A percentile compares a stretch with the other conserved stretches of the same genome.
Conservation (phyloP, 1,284 basidiomycete species). For the Rhodotorula sp. region DNA sequence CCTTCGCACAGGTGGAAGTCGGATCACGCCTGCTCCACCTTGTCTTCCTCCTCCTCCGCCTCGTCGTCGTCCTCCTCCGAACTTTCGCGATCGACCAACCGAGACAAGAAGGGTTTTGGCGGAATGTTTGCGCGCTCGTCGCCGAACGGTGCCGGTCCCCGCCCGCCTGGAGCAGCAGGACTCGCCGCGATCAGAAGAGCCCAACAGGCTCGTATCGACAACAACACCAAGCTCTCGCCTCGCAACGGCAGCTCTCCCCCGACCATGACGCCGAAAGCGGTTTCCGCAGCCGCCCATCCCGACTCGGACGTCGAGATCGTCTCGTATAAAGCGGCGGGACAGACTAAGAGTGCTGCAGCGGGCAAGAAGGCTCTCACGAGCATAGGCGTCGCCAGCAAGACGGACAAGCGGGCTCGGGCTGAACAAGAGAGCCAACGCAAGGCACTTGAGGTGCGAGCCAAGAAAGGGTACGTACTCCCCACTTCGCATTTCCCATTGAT, state of each 20-base stretch:
- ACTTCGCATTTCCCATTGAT: neutral
- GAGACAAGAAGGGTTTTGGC: conserved; percentile 6
- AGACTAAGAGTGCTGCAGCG: neutral
- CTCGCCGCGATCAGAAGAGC: conserved; percentile 31
- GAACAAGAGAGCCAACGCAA: conserved; percentile 33
- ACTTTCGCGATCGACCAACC: neutral
- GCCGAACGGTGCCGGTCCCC: conserved; percentile 6
- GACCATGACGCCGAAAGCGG: conserved; percentile 9
- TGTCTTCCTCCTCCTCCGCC: neutral
- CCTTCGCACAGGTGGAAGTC: conserved; percentile 32
- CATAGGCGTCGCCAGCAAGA: conserved; percentile 10
- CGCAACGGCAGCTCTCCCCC: neutral
- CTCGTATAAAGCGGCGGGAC: neutral
- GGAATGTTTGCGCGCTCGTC: conserved; percentile 5
- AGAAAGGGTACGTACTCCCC: conserved; percentile 35
- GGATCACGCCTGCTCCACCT: conserved; percentile 35
- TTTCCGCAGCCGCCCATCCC: neutral
- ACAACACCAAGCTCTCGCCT: neutral
- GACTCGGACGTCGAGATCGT: conserved; percentile 24
- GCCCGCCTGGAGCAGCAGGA: conserved; percentile 11
- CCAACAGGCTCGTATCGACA: conserved; percentile 11
- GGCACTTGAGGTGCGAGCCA: conserved; percentile 39
- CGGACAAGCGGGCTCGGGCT: conserved; percentile 27
- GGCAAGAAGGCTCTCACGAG: conserved; percentile 11
- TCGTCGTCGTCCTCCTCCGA: neutral